Evolutionary conservation across 2,329 filamentous ascomycete species (phyloP), one percentile per base, ranked within the genome.

Genomic region (Fragosphaeria purpurea): DNA sequence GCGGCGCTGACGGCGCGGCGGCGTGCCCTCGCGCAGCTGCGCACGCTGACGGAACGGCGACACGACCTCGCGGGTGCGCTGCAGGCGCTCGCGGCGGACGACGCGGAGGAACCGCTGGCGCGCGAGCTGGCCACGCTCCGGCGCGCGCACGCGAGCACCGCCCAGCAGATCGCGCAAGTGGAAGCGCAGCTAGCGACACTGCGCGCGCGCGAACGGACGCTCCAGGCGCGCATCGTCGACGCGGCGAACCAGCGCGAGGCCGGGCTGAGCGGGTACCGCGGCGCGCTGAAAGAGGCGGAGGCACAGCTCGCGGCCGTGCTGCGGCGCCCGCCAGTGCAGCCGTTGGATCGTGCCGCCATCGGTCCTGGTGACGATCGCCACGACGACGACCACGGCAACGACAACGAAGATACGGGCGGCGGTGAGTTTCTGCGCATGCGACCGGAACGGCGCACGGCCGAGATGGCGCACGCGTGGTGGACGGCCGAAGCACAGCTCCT

Each of bases 391-490:
- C 42, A 35, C 2, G 53, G 12, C 7, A 41, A 53, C 1, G 55
- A 58, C 30, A 53, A 53, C 6, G 48, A 53, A 55, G 59, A 60
- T 5, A 53, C 56, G 1, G 68, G 65, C 1, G 75, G 75, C 0
- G 52, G 65, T 4, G 76, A 79, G 38, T 86, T 86, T 49, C 61
- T 83, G 38, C 69, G 72, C 2, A 68, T 88, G 7, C 76, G 80
- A 1, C 74, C 80, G 0, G 79, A 83, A 57, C 74, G 83, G 13
- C 72, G 85, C 44, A 89, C 85, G 0, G 62, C 83, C 1, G 78
- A 79, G 11, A 83, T 89, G 81, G 85, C 85, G 0, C 78, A 73
- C 53, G 75, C 82, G 11, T 86, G 85, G 74, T 89, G 83, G 80
- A 73, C 78, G 49, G 74, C 75, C 6, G 84, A 89, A 57, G 69